These are phyloP conservation scores for Pseudogymnoascus sp. DNA, from an alignment of 2,329 filamentous ascomycete species.

Conservation along the genomic window DNA sequence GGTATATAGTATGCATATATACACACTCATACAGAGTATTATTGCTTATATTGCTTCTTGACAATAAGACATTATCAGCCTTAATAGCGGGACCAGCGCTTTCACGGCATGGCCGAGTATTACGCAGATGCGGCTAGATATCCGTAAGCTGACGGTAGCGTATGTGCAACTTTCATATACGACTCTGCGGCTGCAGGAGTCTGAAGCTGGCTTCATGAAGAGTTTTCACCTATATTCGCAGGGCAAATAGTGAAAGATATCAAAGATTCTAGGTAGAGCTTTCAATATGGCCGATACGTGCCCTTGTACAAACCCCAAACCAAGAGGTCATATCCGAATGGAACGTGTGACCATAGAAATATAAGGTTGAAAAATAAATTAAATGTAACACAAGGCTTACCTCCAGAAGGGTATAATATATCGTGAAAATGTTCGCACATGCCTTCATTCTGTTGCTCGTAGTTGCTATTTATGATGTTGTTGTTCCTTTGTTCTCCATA, in stretches of 20 bases:
- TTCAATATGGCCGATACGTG: neutral
- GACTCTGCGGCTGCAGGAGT: neutral
- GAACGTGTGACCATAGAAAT: neutral
- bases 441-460: neutral
- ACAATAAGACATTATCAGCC: neutral
- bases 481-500: neutral
- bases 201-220: neutral
- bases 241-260: neutral
- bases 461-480: neutral
- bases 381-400: neutral
- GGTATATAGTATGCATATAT: neutral
- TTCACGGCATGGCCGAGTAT: neutral
- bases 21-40: neutral
- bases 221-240: neutral
- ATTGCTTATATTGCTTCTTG: neutral
- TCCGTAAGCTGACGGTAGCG: neutral
- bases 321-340: neutral
- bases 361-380: neutral
- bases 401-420: neutral
- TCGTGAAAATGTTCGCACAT: neutral
- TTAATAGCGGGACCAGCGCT: neutral
- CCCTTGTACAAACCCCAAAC: neutral
- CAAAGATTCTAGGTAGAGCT: neutral
- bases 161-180: neutral
- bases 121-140: neutral